Evolutionary conservation across 225 moss, liverwort and hornwort species (phyloP).

Genomic region (Pseudoscleropodium purum): DNA sequence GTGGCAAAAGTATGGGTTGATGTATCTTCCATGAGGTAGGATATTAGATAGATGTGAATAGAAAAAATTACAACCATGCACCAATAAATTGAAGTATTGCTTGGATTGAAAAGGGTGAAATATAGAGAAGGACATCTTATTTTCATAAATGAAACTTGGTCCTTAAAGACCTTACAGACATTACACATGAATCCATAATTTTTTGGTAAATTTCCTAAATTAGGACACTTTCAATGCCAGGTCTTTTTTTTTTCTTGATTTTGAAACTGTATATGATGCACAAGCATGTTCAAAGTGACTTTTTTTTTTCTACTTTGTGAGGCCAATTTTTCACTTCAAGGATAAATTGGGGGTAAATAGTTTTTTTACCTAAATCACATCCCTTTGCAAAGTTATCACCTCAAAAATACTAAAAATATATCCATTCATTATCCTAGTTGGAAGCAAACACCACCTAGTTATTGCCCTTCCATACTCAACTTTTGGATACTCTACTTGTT

Average conservation of each 20-base stretch:
- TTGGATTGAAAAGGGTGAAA: not conserved
- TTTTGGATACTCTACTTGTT: not conserved
- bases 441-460: not conserved
- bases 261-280: not conserved
- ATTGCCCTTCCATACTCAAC: not conserved
- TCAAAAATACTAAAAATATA: not conserved
- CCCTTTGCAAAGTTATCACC: not conserved
- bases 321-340: too few relatives aligned
- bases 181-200: not conserved
- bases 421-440: not conserved
- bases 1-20: not conserved
- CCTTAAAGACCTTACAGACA: not conserved
- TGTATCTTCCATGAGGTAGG: not conserved
- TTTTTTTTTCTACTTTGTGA: not conserved
- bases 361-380: not conserved
- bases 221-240: not conserved
- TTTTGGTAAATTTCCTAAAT: not conserved
- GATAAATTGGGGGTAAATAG: too few relatives aligned
- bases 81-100: not conserved
- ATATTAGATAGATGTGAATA: rapidly evolving
- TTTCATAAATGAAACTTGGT: rapidly evolving
- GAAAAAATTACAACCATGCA: not conserved
- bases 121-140: not conserved
- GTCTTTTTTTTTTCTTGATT: not conserved
- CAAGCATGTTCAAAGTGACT: not conserved